A percentile compares a stretch with the other conserved stretches of the same genome.
Conservation (phyloP, 1,284 basidiomycete species). For the Papiliotrema fonsecae region DNA sequence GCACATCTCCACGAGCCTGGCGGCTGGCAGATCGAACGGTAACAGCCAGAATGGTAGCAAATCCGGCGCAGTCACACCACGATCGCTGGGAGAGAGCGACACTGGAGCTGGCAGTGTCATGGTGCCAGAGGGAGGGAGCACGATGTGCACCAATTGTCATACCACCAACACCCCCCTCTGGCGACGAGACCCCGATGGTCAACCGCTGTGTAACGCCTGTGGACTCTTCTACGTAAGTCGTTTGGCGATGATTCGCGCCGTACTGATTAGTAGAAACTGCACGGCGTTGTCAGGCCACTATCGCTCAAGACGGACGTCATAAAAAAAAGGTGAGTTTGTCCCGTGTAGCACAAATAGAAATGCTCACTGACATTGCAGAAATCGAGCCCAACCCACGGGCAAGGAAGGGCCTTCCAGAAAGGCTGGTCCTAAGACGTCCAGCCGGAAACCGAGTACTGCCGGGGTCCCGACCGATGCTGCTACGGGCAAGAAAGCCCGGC, state of each 20-base stretch:
- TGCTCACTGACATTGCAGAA: slow-evolving; percentile 1
- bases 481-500: slow-evolving; percentile 1
- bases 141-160: slow-evolving; percentile 87
- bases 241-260: slow-evolving; percentile 16
- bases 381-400: slow-evolving; percentile 1
- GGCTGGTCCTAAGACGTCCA: not conserved
- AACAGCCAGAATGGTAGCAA: not conserved
- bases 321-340: slow-evolving; percentile 74
- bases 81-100: slow-evolving; percentile 14
- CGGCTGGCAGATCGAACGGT: not conserved
- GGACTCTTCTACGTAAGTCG: slow-evolving; percentile 79
- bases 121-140: slow-evolving; percentile 40
- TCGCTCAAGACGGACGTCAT: slow-evolving; percentile 96
- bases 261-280: slow-evolving; percentile 65
- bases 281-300: slow-evolving; percentile 87
- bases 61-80: slow-evolving; percentile 21
- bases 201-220: slow-evolving; percentile 86
- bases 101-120: slow-evolving; percentile 15
- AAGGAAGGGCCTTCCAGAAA: slow-evolving; percentile 1
- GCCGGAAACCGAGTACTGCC: not conserved
- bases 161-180: slow-evolving; percentile 94
- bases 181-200: slow-evolving; percentile 91
- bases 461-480: not conserved
- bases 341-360: not conserved
- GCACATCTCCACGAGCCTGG: slow-evolving; percentile 8